Conservation (phyloP, 805 yeast genomes). For the Nadsonia fulvescens region DNA sequence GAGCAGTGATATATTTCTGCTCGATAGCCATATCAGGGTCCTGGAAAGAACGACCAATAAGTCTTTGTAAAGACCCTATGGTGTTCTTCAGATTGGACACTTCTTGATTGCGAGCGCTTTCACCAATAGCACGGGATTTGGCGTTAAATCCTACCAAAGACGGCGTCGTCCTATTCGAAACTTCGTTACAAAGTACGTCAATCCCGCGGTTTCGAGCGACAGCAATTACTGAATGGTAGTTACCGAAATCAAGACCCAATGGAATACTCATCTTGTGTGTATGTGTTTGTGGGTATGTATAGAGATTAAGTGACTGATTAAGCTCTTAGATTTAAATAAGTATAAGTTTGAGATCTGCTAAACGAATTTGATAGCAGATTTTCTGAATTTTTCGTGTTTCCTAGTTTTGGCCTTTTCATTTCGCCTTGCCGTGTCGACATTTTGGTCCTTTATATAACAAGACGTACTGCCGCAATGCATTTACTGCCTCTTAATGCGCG, state of each 20-base stretch:
- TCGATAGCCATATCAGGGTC: constrained; percentile 71
- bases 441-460: too few species aligned
- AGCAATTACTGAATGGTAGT: constrained; percentile 76
- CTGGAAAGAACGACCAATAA: constrained; percentile 55
- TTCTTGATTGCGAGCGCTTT: constrained; percentile 89
- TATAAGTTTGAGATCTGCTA: too few species aligned
- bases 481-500: too few species aligned
- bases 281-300: too few species aligned
- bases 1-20: constrained; percentile 53
- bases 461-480: too few species aligned
- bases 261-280: constrained; percentile 69
- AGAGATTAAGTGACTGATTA: too few species aligned
- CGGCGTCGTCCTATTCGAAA: constrained; percentile 94
- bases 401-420: too few species aligned
- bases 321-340: too few species aligned
- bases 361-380: too few species aligned
- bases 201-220: constrained; percentile 97
- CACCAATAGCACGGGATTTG: constrained; percentile 86
- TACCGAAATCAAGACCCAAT: constrained; percentile 96
- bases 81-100: constrained; percentile 93
- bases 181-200: constrained; percentile 95
- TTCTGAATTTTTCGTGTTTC: too few species aligned
- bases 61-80: constrained; percentile 83
- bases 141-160: constrained; percentile 77
- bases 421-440: too few species aligned